Evolutionary conservation across 2,329 filamentous ascomycete species (phyloP).

Genomic region (Blastomyces gilchristii): DNA sequence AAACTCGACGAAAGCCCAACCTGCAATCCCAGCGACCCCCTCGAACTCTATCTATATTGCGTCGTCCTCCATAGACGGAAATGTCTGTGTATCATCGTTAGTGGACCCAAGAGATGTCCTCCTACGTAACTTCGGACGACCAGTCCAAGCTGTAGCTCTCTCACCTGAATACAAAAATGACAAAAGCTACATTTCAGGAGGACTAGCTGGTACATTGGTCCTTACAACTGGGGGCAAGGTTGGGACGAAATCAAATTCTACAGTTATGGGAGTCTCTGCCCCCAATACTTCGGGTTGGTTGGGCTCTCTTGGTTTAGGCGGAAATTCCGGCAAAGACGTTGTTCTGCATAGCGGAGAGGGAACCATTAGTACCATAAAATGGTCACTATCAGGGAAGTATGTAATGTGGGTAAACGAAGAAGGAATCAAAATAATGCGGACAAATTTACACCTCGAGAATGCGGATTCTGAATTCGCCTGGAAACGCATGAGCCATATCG

Average conservation of each 20-base stretch:
- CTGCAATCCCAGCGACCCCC: constrained; percentile 56
- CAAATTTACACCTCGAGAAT: constrained; percentile 68
- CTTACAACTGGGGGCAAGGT: constrained; percentile 70
- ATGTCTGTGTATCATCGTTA: constrained; percentile 83
- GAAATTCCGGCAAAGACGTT: constrained; percentile 71
- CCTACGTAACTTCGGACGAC: constrained; percentile 83
- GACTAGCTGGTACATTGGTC: constrained; percentile 75
- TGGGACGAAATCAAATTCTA: constrained; percentile 72
- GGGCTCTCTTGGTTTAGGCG: constrained; percentile 69
- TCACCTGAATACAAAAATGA: constrained; percentile 92
- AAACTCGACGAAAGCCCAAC: constrained; percentile 20
- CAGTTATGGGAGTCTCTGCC: constrained; percentile 60
- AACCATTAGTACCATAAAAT: constrained; percentile 81
- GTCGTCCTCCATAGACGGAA: constrained; percentile 89
- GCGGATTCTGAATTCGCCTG: constrained; percentile 73
- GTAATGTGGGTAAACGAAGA: constrained; percentile 94
- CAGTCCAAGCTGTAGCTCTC: constrained; percentile 83
- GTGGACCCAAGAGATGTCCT: constrained; percentile 83
- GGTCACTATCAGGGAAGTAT: constrained; percentile 86
- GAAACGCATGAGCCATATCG: constrained; percentile 88
- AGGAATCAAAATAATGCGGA: constrained; percentile 95
- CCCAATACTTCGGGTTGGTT: constrained; percentile 85
- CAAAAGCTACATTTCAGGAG: constrained; percentile 79
- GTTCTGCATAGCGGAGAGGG: constrained; percentile 88
- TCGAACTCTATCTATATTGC: constrained; percentile 90